phyloP scores from a whole-genome alignment of 2,329 filamentous ascomycete species.

The Exophiala bonariae region DNA sequence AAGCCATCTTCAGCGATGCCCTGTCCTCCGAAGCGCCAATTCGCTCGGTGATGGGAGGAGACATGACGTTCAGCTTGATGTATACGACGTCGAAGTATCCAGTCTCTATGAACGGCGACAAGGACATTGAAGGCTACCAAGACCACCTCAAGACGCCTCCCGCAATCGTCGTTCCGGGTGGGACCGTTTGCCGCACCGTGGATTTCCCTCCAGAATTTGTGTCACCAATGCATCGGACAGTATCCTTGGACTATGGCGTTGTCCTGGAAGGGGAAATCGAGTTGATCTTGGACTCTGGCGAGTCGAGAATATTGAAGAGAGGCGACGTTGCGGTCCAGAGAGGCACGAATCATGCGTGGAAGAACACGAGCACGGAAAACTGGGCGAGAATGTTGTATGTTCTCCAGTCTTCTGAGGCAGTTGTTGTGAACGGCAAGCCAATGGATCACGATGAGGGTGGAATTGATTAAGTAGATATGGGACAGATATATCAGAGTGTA shows the following conservation, averaged over 20 bases:
- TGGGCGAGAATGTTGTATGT: conserved; percentile 21
- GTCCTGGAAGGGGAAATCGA: conserved; percentile 56
- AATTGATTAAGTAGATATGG: no score
- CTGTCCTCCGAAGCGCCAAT: no score
- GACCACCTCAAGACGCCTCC: not conserved
- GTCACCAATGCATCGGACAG: conserved; percentile 54
- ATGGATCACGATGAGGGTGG: conserved; percentile 14
- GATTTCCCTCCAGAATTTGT: conserved; percentile 47
- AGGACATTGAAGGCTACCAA: conserved; percentile 4
- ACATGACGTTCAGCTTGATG: conserved; percentile 14
- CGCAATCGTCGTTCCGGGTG: conserved; percentile 12
- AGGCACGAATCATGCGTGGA: conserved; percentile 42
- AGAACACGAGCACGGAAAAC: conserved; percentile 32
- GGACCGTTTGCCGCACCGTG: conserved; percentile 31
- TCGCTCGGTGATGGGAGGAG: not conserved
- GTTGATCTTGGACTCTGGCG: conserved; percentile 52
- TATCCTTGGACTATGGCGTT: conserved; percentile 55
- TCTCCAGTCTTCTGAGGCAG: conserved; percentile 13
- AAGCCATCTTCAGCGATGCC: not conserved
- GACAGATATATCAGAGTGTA: no score
- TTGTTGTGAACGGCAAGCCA: conserved; percentile 7
- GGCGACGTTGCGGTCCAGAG: conserved; percentile 58
- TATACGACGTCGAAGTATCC: conserved; percentile 9
- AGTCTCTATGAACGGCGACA: conserved; percentile 14
- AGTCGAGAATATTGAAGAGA: conserved; percentile 43